A percentile compares a stretch with the other conserved stretches of the same genome.
Conservation (phyloP, 768 basidiomycete species). For the Candolleomyces efflorescens region DNA sequence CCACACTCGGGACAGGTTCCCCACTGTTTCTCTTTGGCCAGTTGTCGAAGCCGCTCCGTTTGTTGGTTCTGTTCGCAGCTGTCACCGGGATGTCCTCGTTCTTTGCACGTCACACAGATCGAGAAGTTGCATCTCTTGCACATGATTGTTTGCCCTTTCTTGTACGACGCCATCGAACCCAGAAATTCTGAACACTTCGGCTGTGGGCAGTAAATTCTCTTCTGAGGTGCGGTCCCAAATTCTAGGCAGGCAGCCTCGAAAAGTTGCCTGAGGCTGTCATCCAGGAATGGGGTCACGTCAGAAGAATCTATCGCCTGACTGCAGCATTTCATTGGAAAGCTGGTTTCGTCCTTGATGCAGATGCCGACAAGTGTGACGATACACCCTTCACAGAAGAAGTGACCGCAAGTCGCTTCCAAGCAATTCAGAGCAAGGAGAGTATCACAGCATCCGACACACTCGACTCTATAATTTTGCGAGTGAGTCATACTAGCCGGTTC, state of each 20-base stretch:
- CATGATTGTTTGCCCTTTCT: not conserved
- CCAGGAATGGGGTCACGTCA: slow-evolving; percentile 4
- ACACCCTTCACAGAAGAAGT: slow-evolving; percentile 11
- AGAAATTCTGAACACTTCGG: slow-evolving; percentile 11
- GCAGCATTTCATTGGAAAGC: slow-evolving; percentile 9
- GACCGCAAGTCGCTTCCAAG: slow-evolving; percentile 11
- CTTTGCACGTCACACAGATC: slow-evolving; percentile 10
- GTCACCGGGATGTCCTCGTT: slow-evolving; percentile 7
- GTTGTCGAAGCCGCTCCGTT: not conserved
- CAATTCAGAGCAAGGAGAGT: not conserved
- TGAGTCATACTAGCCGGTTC: too few species aligned
- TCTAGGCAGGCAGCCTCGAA: slow-evolving; percentile 7
- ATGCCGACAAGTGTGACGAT: slow-evolving; percentile 5
- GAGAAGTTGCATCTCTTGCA: slow-evolving; percentile 1
- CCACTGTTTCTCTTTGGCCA: slow-evolving; percentile 10
- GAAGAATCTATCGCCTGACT: slow-evolving; percentile 3
- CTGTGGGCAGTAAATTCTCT: slow-evolving; percentile 13
- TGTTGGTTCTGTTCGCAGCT: slow-evolving; percentile 6
- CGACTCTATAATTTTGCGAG: not conserved
- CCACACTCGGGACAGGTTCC: slow-evolving; percentile 7
- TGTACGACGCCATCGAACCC: not conserved
- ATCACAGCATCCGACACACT: slow-evolving; percentile 6
- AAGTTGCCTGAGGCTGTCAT: not conserved
- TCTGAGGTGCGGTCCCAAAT: slow-evolving; percentile 5
- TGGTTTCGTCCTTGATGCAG: slow-evolving; percentile 3